These are phyloP conservation scores for Leccinum griseonigrum DNA, from an alignment of 1,284 basidiomycete species.

Conservation along the genomic window DNA sequence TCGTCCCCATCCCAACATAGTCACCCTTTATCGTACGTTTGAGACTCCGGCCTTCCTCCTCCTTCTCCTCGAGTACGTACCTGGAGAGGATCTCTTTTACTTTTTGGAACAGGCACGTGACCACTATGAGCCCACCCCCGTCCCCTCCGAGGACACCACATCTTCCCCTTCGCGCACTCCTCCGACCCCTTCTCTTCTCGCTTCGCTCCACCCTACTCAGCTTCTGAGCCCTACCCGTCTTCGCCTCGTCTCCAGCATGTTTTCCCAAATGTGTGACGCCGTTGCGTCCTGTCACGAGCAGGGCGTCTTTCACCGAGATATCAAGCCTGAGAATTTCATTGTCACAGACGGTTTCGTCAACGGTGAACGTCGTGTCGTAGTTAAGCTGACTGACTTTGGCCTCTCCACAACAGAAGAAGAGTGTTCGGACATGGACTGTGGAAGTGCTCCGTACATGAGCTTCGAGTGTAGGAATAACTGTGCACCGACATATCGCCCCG, in stretches of 20 bases:
- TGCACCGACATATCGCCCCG: constrained; percentile 88
- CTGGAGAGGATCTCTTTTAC: constrained; percentile 95
- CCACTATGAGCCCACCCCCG: constrained; percentile 64
- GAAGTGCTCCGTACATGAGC: constrained; percentile 98
- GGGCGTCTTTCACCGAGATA: constrained; percentile 93
- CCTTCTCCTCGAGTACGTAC: constrained; percentile 88
- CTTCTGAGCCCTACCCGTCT: constrained; percentile 86
- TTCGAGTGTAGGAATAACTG: constrained; percentile 99
- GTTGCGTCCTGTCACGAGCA: constrained; percentile 95
- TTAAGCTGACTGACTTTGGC: constrained; percentile 98
- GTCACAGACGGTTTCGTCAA: constrained; percentile 77
- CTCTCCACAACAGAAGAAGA: constrained; percentile 87
- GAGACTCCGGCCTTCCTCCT: constrained; percentile 81
- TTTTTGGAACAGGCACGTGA: constrained; percentile 94
- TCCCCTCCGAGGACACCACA: constrained; percentile 46
- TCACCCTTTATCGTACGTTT: constrained; percentile 89
- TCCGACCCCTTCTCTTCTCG: constrained; percentile 90
- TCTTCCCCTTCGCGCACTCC: constrained; percentile 62
- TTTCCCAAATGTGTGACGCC: constrained; percentile 96
- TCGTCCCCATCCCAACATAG: constrained; percentile 90
- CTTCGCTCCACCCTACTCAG: constrained; percentile 80
- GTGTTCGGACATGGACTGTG: constrained; percentile 97
- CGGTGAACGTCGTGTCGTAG: constrained; percentile 70
- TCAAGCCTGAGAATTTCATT: constrained; percentile 97
- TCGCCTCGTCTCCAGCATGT: constrained; percentile 94